A percentile compares a stretch with the other conserved stretches of the same genome.
These are phyloP conservation scores for Globisporangium alternatum DNA, from an alignment of 352 stramenopile genomes.

Conservation along the genomic window DNA sequence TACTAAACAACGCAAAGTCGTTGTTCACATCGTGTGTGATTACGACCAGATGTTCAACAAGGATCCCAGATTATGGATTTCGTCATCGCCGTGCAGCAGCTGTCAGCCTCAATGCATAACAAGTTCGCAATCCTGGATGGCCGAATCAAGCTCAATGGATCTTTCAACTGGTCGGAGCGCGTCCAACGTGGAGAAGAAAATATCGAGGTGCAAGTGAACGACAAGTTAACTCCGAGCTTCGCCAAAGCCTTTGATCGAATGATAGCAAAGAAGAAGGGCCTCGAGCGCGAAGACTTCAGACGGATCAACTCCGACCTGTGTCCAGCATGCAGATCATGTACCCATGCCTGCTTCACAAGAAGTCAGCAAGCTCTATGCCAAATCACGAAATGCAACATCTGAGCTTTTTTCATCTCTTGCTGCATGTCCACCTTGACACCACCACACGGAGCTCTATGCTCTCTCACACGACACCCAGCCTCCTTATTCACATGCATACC, in stretches of 20 bases:
- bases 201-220: neutral
- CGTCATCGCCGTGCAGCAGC: neutral
- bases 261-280: neutral
- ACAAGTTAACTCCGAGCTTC: neutral
- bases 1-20: neutral
- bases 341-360: neutral
- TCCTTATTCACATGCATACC: neutral
- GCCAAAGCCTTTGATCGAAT: neutral
- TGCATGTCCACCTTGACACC: neutral
- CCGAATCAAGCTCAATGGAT: neutral
- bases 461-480: neutral
- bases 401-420: neutral
- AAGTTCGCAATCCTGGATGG: neutral
- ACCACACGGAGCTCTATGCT: no score
- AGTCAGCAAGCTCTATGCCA: conserved; percentile 2
- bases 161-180: neutral
- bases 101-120: neutral
- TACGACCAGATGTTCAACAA: neutral
- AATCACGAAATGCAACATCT: neutral
- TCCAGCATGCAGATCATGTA: no score
- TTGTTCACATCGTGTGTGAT: neutral
- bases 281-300: neutral
- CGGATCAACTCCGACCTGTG: no score
- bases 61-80: neutral
- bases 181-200: neutral